phyloP scores from a whole-genome alignment of 1,139 yeast genomes.

The Debaryomycetaceae sp. region DNA sequence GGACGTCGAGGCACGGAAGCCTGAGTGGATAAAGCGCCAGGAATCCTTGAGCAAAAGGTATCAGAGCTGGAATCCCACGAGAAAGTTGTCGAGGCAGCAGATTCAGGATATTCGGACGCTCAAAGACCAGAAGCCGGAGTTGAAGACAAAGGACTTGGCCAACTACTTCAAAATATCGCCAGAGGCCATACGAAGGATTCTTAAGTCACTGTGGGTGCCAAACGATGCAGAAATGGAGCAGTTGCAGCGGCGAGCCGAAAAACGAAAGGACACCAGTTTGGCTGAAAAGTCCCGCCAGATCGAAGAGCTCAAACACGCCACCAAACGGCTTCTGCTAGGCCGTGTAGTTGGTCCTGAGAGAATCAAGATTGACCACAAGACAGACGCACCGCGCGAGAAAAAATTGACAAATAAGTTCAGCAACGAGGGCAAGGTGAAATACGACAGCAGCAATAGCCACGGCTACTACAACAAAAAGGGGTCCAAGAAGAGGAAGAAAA shows the following conservation, averaged over 20 bases:
- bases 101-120: conserved; percentile 64
- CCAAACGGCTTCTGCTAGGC: conserved; percentile 4
- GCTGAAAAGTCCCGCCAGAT: conserved; percentile 6
- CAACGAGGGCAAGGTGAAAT: conserved; percentile 10
- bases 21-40: conserved; percentile 67
- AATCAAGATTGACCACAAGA: not conserved
- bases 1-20: conserved; percentile 9
- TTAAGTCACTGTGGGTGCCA: conserved; percentile 78
- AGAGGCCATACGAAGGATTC: conserved; percentile 76
- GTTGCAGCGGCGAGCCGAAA: conserved; percentile 47
- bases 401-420: conserved; percentile 2
- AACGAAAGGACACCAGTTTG: conserved; percentile 14
- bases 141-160: conserved; percentile 61
- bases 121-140: conserved; percentile 54
- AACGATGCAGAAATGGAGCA: conserved; percentile 45
- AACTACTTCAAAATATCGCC: conserved; percentile 70
- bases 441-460: conserved; percentile 11
- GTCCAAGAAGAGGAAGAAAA: conserved; percentile 2
- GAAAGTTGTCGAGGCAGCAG: conserved; percentile 63
- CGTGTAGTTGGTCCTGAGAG: conserved; percentile 3
- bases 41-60: conserved; percentile 59
- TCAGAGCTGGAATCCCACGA: conserved; percentile 67
- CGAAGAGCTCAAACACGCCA: conserved; percentile 6
- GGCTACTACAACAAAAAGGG: conserved; percentile 8
- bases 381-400: not conserved